Conservation (phyloP, 2,329 filamentous ascomycete genomes). For the Ophiostoma ulmi region DNA sequence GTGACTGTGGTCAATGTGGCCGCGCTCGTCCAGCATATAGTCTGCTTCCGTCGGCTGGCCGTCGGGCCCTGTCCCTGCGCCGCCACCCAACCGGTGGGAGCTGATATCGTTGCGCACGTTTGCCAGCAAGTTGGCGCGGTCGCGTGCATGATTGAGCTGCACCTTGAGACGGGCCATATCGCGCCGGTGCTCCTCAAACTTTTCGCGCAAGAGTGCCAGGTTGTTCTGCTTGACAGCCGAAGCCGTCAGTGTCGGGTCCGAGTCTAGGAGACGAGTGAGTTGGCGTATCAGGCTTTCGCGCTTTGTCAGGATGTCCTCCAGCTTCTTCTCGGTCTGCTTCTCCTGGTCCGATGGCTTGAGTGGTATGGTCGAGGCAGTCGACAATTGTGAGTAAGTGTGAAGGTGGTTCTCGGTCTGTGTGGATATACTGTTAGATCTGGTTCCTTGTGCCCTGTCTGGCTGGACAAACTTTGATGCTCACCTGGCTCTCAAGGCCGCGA, state of each 20-base stretch:
- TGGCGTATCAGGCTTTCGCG: constrained; percentile 76
- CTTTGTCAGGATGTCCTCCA: constrained; percentile 80
- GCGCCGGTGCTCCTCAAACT: constrained; percentile 78
- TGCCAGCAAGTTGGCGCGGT: constrained; percentile 82
- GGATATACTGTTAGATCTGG: not conserved
- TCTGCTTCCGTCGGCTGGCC: constrained; percentile 80
- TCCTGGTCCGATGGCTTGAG: constrained; percentile 83
- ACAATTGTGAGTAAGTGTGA: constrained; percentile 86
- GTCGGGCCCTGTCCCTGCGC: constrained; percentile 61
- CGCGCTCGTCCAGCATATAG: constrained; percentile 91
- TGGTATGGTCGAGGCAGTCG: constrained; percentile 71
- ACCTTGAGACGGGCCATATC: constrained; percentile 72
- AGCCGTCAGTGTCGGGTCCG: constrained; percentile 77
- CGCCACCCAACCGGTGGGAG: constrained; percentile 78
- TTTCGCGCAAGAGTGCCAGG: constrained; percentile 82
- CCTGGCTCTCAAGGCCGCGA: constrained; percentile 82
- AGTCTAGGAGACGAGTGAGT: constrained; percentile 84
- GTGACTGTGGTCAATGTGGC: constrained; percentile 81
- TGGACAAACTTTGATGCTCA: constrained; percentile 35
- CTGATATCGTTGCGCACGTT: constrained; percentile 90
- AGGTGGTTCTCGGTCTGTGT: constrained; percentile 74
- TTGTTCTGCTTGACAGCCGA: constrained; percentile 98
- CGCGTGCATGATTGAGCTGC: constrained; percentile 69
- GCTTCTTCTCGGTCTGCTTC: constrained; percentile 67
- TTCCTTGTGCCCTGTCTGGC: not conserved